Conservation (phyloP, 1,284 basidiomycete species). For the Somion occarium region DNA sequence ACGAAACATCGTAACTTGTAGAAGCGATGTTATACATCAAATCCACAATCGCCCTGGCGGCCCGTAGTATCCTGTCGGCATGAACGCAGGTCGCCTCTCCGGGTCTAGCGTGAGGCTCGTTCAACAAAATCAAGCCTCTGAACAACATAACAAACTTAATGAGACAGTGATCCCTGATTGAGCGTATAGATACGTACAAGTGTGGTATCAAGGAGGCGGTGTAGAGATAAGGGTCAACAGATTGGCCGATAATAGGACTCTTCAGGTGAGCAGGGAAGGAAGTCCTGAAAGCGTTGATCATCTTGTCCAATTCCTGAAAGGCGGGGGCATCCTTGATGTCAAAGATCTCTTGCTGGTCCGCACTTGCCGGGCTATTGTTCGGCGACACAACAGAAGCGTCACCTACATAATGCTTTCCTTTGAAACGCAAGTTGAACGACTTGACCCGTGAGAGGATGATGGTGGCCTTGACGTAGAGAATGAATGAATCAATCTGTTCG, state of each 20-base stretch:
- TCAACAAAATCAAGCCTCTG: slow-evolving; percentile 60
- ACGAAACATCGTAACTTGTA: slow-evolving; percentile 65
- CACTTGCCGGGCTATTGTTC: slow-evolving; percentile 11
- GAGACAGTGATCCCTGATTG: slow-evolving; percentile 2
- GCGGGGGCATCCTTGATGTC: slow-evolving; percentile 56
- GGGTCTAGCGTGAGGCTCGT: slow-evolving; percentile 68
- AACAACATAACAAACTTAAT: not conserved
- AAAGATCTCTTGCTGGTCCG: slow-evolving; percentile 21
- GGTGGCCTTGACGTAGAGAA: slow-evolving; percentile 67
- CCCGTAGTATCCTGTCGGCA: slow-evolving; percentile 58
- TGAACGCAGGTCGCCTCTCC: slow-evolving; percentile 55
- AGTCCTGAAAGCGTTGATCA: slow-evolving; percentile 49
- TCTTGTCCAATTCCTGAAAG: slow-evolving; percentile 62
- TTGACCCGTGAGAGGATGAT: slow-evolving; percentile 68
- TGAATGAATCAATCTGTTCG: slow-evolving; percentile 66
- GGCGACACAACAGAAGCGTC: slow-evolving; percentile 37
- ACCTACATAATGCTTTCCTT: slow-evolving; percentile 51
- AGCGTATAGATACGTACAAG: slow-evolving; percentile 60
- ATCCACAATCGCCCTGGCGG: slow-evolving; percentile 61
- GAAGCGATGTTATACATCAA: slow-evolving; percentile 61
- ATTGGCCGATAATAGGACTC: slow-evolving; percentile 37
- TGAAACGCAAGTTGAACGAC: slow-evolving; percentile 66
- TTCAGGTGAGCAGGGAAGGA: slow-evolving; percentile 56
- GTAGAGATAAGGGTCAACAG: slow-evolving; percentile 64
- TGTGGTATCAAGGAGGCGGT: slow-evolving; percentile 57